phyloP scores from a whole-genome alignment of 495 filamentous ascomycete species.

The Tuber indicum region DNA sequence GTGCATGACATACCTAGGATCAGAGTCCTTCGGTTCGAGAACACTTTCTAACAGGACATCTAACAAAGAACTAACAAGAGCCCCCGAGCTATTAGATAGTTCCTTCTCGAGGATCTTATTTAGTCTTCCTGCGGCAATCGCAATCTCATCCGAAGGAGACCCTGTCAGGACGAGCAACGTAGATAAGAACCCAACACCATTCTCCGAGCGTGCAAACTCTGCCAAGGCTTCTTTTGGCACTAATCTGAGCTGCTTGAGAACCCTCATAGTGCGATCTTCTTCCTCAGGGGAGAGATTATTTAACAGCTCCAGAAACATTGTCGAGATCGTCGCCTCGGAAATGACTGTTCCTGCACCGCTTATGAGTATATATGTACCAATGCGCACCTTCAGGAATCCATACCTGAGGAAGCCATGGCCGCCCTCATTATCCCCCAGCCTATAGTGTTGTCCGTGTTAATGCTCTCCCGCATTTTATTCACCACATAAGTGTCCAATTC shows the following conservation, averaged over 20 bases:
- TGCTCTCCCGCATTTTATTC: conserved; percentile 27
- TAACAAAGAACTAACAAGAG: conserved; percentile 42
- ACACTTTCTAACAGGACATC: conserved; percentile 53
- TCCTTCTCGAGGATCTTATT: conserved; percentile 45
- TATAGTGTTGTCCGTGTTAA: conserved; percentile 21
- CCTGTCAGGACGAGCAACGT: conserved; percentile 55
- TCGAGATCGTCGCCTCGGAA: conserved; percentile 22
- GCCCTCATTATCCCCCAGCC: conserved; percentile 45
- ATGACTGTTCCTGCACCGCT: conserved; percentile 4
- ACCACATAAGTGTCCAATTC: conserved; percentile 36
- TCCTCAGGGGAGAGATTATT: conserved; percentile 46
- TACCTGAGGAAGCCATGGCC: conserved; percentile 45
- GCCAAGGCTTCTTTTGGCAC: conserved; percentile 45
- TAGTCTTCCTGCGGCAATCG: conserved; percentile 49
- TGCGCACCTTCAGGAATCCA: not conserved
- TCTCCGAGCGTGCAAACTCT: conserved; percentile 45
- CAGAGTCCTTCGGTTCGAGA: conserved; percentile 48
- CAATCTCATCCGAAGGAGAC: conserved; percentile 51
- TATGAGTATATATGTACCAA: not conserved
- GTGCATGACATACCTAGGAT: conserved; percentile 45
- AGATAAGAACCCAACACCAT: conserved; percentile 52
- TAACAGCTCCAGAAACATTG: conserved; percentile 45
- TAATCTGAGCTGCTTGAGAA: conserved; percentile 46
- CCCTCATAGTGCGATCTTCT: conserved; percentile 41
- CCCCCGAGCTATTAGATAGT: conserved; percentile 43